phyloP scores from a whole-genome alignment of 768 basidiomycete species.

The Xerocomus potaroensis region DNA sequence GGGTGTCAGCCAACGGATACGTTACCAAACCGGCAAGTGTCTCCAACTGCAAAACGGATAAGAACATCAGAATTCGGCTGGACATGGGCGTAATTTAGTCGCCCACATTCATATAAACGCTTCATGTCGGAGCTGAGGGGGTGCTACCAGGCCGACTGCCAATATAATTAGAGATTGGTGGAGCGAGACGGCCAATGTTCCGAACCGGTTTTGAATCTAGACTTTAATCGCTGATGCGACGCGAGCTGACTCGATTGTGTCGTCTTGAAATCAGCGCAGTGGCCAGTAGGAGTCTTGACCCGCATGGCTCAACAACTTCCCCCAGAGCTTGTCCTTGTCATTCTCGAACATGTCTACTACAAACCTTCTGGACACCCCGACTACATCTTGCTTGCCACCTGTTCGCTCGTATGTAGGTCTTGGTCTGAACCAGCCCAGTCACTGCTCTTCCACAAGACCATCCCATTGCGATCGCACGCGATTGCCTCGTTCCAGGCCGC shows the following conservation, averaged over 20 bases:
- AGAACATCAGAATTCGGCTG: slow-evolving; percentile 15
- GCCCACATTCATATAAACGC: background rate
- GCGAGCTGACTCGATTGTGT: too few species aligned
- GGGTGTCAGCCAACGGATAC: slow-evolving; percentile 3
- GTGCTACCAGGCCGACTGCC: background rate
- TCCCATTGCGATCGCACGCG: slow-evolving; percentile 1
- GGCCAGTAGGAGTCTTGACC: too few species aligned
- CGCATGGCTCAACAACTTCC: too few species aligned
- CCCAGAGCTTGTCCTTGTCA: slow-evolving; percentile 11
- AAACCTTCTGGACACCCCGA: slow-evolving; percentile 13
- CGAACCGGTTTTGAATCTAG: too few species aligned
- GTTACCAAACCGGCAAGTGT: slow-evolving; percentile 13
- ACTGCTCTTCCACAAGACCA: slow-evolving; percentile 25
- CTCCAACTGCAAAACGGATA: background rate
- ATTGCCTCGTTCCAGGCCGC: slow-evolving; percentile 15
- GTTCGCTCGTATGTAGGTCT: slow-evolving; percentile 23
- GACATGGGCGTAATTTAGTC: slow-evolving; percentile 3
- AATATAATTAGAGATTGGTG: background rate
- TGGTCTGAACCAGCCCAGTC: slow-evolving; percentile 29
- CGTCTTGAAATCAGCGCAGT: too few species aligned
- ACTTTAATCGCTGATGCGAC: too few species aligned
- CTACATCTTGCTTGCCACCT: slow-evolving; percentile 14
- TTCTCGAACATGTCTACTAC: slow-evolving; percentile 28
- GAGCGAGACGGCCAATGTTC: background rate
- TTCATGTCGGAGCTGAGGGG: slow-evolving; percentile 19